A percentile compares a stretch with the other conserved stretches of the same genome.
Conservation (phyloP, 2,329 filamentous ascomycete genomes). For the Talaromyces rugulosus region DNA sequence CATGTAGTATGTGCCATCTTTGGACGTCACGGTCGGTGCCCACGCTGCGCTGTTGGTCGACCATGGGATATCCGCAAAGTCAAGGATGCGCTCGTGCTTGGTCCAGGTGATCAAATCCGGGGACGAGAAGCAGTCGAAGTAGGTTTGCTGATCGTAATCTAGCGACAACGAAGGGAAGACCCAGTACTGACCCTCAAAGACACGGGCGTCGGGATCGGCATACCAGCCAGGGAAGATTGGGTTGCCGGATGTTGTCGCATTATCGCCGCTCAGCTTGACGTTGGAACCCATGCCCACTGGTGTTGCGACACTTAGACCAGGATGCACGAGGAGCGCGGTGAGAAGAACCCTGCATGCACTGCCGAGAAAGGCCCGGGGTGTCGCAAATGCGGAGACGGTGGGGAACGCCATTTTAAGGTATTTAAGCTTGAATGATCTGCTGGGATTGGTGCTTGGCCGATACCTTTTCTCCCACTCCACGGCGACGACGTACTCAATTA, state of each 20-base stretch:
- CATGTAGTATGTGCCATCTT: conserved; percentile 46
- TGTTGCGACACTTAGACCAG: background rate
- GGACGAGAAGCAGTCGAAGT: conserved; percentile 50
- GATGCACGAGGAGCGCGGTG: background rate
- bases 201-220: conserved; percentile 48
- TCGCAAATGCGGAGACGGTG: conserved; percentile 8
- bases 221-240: conserved; percentile 49
- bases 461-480: background rate
- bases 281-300: background rate
- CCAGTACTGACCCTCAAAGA: conserved; percentile 46
- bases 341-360: background rate
- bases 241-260: conserved; percentile 27
- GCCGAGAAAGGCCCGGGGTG: background rate
- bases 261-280: background rate
- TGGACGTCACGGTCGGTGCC: conserved; percentile 45
- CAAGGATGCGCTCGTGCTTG: conserved; percentile 44
- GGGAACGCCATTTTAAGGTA: conserved; percentile 3
- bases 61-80: conserved; percentile 39
- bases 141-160: conserved; percentile 45
- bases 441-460: background rate
- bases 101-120: conserved; percentile 48
- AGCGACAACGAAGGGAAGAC: conserved; percentile 47
- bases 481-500: background rate
- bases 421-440: background rate
- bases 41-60: conserved; percentile 43